Evolutionary conservation across 2,329 filamentous ascomycete species (phyloP).

Genomic region (Fusarium sp.): DNA sequence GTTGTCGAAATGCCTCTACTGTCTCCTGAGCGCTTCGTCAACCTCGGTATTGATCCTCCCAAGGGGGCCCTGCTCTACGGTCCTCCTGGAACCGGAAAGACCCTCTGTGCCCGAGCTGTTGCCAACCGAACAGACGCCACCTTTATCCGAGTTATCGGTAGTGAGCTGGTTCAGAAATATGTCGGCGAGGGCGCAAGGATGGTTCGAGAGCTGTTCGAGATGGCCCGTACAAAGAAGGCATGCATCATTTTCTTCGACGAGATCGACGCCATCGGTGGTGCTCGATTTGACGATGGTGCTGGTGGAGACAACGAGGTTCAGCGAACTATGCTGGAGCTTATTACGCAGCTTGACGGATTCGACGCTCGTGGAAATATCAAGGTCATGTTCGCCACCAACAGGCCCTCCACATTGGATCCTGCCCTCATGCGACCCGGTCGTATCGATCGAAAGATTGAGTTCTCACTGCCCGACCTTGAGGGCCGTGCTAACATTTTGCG

Average conservation of each 20-base stretch:
- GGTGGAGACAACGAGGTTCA: constrained; percentile 98
- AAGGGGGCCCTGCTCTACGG: constrained; percentile 98
- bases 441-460: constrained; percentile 99
- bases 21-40: constrained; percentile 96
- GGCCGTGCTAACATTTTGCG: constrained; percentile 96
- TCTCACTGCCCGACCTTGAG: constrained; percentile 95
- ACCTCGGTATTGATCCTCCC: constrained; percentile 97
- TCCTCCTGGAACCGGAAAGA: constrained; percentile 98
- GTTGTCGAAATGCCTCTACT: constrained; percentile 98
- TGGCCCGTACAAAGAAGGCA: constrained; percentile 99
- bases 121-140: constrained; percentile 98
- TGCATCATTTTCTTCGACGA: constrained; percentile 99
- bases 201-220: constrained; percentile 98
- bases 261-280: constrained; percentile 94
- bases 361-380: constrained; percentile 98
- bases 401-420: constrained; percentile 94
- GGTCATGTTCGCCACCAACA: constrained; percentile 99
- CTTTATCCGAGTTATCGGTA: constrained; percentile 98
- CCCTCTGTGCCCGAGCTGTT: constrained; percentile 94
- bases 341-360: constrained; percentile 96
- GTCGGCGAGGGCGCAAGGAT: constrained; percentile 98
- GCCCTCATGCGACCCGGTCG: constrained; percentile 96
- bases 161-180: constrained; percentile 98
- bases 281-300: constrained; percentile 95
- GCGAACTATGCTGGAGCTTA: constrained; percentile 96